These are phyloP conservation scores for Typha latifolia DNA, from an alignment of 176 grass and related monocot species.

Conservation along the genomic window DNA sequence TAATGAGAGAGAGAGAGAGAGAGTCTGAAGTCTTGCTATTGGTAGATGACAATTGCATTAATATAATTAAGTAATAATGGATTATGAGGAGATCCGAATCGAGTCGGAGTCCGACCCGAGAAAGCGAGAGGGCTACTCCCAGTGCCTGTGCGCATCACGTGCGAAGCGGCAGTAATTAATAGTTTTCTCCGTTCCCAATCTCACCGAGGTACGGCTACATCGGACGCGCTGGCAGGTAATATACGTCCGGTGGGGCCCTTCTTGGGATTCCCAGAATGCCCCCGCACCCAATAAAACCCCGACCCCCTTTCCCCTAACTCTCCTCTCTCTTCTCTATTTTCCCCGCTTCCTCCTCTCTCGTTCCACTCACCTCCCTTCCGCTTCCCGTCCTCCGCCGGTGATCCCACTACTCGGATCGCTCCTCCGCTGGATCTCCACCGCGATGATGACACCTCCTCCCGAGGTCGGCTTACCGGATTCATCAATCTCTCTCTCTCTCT, in stretches of 20 bases:
- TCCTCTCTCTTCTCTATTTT: background rate
- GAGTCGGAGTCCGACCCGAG: no score
- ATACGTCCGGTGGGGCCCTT: background rate
- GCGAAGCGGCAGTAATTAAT: no score
- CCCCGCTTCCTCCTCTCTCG: background rate
- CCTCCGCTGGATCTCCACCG: background rate
- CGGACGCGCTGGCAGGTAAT: no score
- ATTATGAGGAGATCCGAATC: no score
- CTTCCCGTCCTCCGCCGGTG: background rate
- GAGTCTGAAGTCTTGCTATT: no score
- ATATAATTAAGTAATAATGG: no score
- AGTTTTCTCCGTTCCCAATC: no score
- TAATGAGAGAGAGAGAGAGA: no score
- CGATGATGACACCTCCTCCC: conserved; percentile 20
- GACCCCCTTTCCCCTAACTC: background rate
- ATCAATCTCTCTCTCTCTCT: background rate
- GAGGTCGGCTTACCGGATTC: background rate
- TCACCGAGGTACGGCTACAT: no score
- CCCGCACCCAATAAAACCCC: background rate
- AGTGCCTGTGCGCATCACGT: no score
- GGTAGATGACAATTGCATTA: no score
- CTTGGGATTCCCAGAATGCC: background rate
- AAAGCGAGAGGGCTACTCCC: no score
- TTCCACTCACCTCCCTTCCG: background rate
- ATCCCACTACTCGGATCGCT: conserved; percentile 2